Base-by-base conservation (phyloP, 176 grass and related monocot genomes). In the Oryza longistaminata region DNA sequence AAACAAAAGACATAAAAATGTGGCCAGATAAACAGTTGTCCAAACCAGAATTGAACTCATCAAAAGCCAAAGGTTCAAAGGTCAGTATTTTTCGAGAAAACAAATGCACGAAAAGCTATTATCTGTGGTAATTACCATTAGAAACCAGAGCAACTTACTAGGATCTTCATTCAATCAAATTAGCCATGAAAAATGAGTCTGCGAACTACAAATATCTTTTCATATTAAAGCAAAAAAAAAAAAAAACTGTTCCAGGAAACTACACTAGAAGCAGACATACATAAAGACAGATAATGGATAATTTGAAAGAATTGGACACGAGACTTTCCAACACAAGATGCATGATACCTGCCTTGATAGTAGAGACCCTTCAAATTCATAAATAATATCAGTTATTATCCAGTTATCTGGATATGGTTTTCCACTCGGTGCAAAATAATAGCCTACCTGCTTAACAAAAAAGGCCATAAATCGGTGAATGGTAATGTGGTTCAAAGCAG, bases 331-430 rank as follows among this genome's bases (percentile, higher is more conserved):
- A 78, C 76, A 14, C 46, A 64, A 80, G 43, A 77, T 88, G 27
- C 58, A 74, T 52, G 91, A 78, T 84, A 98, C 95, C 91, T 98
- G 85, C 93, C 95, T 98, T 87, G 96, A 98, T 60, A 98, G 66
- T 76, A 98, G 83, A 24, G 96, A 82, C 24, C 85, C 93, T 70
- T 98, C 89, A 87, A 86, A 90, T 91, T 95, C 96, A 87, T 95
- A 98, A 80, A 98, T 90, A n/a, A 95, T 17, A 90, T 98, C 95
- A 79, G 93, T 98, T 83, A 95, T 92, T 72, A 98, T 89, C 96
- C 96, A 98, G 80, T 95, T 98, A 88, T 98, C 96, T 85, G 96
- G 93, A 83, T 95, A 95, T 76, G 96, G 93, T 86, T 98, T 98
- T 62, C 93, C 91, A 80, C 93, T 98, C 77, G 96, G 96, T 65